phyloP scores from a whole-genome alignment of 192 early-diverging fungal genomes.

The Coemansia sp. region DNA sequence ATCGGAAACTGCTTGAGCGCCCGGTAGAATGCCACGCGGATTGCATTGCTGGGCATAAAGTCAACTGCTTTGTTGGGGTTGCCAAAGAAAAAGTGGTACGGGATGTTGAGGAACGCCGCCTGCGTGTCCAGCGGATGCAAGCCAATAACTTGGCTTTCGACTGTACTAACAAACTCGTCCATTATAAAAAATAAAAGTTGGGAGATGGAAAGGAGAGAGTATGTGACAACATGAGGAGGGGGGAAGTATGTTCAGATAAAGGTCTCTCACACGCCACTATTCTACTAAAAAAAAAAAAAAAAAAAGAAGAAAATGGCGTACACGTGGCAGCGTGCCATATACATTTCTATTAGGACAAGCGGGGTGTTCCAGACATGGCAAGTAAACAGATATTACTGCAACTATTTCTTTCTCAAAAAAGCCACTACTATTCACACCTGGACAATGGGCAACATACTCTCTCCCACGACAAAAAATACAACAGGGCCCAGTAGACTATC shows the following conservation, averaged over 20 bases:
- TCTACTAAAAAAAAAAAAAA: neutral
- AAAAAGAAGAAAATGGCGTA: too few relatives aligned
- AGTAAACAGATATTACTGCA: too few relatives aligned
- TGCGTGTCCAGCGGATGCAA: slow-evolving; percentile 51
- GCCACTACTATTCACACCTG: neutral
- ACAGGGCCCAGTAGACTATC: neutral
- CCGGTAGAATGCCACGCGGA: slow-evolving; percentile 26
- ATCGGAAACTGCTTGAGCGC: slow-evolving; percentile 38
- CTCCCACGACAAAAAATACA: neutral
- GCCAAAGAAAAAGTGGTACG: slow-evolving; percentile 40
- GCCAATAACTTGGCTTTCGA: slow-evolving; percentile 23
- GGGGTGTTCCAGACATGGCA: neutral
- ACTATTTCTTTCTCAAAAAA: neutral
- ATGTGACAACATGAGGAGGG: neutral
- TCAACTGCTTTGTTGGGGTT: slow-evolving; percentile 15
- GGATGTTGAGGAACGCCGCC: slow-evolving; percentile 45
- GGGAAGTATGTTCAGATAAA: neutral
- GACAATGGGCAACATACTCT: slow-evolving; percentile 5
- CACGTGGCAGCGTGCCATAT: too few relatives aligned
- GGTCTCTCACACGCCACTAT: neutral
- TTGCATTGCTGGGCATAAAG: slow-evolving; percentile 39
- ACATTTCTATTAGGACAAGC: too few relatives aligned
- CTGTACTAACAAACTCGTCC: slow-evolving; percentile 41
- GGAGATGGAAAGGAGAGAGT: neutral
- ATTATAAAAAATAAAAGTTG: slow-evolving; percentile 13